A percentile compares a stretch with the other conserved stretches of the same genome.
phyloP scores from a whole-genome alignment of 1,284 basidiomycete species.

The Ceratobasidium sp. region DNA sequence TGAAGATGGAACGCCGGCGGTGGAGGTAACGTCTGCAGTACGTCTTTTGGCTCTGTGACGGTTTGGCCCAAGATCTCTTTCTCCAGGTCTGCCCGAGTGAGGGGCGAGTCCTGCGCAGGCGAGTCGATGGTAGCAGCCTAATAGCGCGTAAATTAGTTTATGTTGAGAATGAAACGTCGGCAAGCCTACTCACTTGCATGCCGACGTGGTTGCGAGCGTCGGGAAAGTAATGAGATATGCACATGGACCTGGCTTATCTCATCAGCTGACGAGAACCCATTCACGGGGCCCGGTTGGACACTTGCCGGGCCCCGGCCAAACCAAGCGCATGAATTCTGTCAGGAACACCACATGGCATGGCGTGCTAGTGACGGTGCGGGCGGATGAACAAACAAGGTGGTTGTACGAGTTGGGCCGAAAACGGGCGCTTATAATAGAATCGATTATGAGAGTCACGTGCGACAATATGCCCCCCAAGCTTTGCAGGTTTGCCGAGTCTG shows the following conservation, averaged over 20 bases:
- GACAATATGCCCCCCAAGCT: no score
- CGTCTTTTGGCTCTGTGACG: not conserved
- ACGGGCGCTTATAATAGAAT: no score
- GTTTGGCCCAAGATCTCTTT: not conserved
- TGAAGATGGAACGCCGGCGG: constrained; percentile 52
- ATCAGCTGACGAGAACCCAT: not conserved
- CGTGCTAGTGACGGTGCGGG: no score
- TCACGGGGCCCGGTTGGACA: constrained; percentile 18
- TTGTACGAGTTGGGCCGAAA: no score
- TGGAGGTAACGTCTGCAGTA: constrained; percentile 50
- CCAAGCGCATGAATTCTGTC: not conserved
- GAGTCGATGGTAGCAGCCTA: not conserved
- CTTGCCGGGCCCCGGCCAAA: not conserved
- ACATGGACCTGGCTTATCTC: not conserved
- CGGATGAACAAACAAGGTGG: no score
- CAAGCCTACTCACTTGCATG: not conserved
- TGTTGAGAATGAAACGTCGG: not conserved
- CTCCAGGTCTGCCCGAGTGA: not conserved
- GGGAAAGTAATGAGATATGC: not conserved
- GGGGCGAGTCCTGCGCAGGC: not conserved
- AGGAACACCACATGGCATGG: no score
- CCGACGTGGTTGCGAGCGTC: constrained; percentile 5
- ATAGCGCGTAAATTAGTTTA: not conserved
- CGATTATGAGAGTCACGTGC: no score
- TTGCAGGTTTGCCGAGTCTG: no score